Evolutionary conservation across 345 rosid genomes (phyloP).

Genomic region (Melaleuca alternifolia): DNA sequence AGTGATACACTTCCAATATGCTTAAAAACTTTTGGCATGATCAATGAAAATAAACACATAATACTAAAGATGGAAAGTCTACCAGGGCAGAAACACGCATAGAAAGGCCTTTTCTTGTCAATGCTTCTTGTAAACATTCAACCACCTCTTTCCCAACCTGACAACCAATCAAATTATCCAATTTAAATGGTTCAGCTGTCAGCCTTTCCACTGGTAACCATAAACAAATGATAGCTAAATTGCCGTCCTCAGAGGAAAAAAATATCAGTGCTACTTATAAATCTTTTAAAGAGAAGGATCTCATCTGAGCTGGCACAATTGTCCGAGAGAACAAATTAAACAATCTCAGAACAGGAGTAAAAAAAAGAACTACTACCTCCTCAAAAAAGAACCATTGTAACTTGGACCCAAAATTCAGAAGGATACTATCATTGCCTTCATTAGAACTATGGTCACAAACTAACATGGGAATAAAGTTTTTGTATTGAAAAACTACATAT

Average conservation of each 20-base stretch:
- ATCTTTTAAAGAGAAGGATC: not conserved
- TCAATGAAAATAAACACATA: not conserved
- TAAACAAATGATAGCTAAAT: not conserved
- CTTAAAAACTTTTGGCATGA: not conserved
- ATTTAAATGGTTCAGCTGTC: not conserved
- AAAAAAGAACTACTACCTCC: not conserved
- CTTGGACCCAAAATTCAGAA: not conserved
- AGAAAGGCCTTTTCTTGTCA: conserved; percentile 50
- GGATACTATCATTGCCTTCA: not conserved
- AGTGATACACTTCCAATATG: not conserved
- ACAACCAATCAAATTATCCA: conserved; percentile 2
- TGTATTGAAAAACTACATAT: not conserved
- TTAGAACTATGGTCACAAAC: not conserved
- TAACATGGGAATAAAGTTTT: not conserved
- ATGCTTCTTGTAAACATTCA: conserved; percentile 48
- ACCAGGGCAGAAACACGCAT: conserved; percentile 68
- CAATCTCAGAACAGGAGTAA: not conserved
- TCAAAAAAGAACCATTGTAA: not conserved
- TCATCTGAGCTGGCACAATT: not conserved
- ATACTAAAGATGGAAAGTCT: conserved; percentile 5
- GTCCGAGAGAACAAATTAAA: not conserved
- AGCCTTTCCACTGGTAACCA: not conserved
- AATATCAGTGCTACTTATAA: not conserved
- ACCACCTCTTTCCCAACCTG: conserved; percentile 75
- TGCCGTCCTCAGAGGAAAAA: not conserved